Evolutionary conservation across 2,329 filamentous ascomycete genomes (phyloP), one percentile per base, ranked within the genome.

Genomic region (Magnaporthiopsis rhizophila): DNA sequence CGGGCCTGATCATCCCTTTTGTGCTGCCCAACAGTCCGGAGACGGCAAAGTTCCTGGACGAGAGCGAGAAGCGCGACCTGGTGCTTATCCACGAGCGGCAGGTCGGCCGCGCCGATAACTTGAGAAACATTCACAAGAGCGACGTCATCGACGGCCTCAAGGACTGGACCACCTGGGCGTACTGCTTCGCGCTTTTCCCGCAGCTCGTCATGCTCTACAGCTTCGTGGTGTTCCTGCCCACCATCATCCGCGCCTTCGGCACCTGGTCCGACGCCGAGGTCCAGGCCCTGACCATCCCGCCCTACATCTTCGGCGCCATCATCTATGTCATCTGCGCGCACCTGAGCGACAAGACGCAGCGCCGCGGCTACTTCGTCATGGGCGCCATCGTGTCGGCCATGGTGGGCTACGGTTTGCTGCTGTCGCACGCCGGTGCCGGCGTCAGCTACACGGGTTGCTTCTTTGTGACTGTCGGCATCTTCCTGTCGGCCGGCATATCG

Each of bases 371-470:
- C 1, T 74, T 89, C 56, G 88, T 89, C 83, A 80, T 89, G 3
- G 80, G 78, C 72, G 85, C 84, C 0, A 77, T 89, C 0, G 85
- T 86, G 11, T 77, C 89, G 61, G 85, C 87, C 30, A 89, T 90
- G 64, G 77, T 82, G 24, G 87, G 87, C 21, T 89, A 89, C 68
- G 86, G 81, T 0, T 83, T 83, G 9, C 88, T 89, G 64, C 84
- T 83, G 66, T 84, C 85, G 61, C 78, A 82, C 24, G 71, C 76
- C 12, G 77, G 79, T 28, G 72, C 84, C 1, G 77, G 79, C 1
- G 78, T 83, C 5, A 82, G 85, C 62, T 89, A 88, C 68, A 86
- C 80, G 56, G 88, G 88, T 84, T 88, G 86, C 0, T 87, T 87
- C 69, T 75, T 89, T 64, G 88, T 89, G 85, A 84, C 86, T 0